Evolutionary conservation across 192 early-diverging fungal species (phyloP).

Genomic region (Backusella westeae): DNA sequence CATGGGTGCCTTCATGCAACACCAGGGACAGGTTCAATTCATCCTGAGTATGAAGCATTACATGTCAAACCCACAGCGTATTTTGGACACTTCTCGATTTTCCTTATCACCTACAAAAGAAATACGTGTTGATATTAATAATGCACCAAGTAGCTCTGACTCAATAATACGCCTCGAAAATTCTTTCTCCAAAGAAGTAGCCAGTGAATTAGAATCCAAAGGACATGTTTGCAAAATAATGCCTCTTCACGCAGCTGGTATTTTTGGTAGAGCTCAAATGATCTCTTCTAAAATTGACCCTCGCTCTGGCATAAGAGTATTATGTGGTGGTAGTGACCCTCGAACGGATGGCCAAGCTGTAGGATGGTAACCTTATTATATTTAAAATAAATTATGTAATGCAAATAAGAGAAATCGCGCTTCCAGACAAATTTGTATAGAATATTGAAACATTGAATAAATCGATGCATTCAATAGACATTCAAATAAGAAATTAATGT

Average conservation of each 20-base stretch:
- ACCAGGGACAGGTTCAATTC: constrained; percentile 80
- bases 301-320: constrained; percentile 40
- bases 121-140: constrained; percentile 15
- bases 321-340: constrained; percentile 52
- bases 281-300: constrained; percentile 44
- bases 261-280: constrained; percentile 79
- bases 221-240: too few species aligned
- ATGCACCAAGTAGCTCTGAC: constrained; percentile 1
- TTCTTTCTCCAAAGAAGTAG: constrained; percentile 40
- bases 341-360: constrained; percentile 55
- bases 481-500: too few species aligned
- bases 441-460: too few species aligned
- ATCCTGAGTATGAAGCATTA: constrained; percentile 63
- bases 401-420: too few species aligned
- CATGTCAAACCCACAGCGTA: constrained; percentile 56
- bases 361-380: constrained; percentile 45
- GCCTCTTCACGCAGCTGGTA: too few species aligned
- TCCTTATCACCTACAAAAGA: constrained; percentile 42
- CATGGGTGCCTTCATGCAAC: constrained; percentile 78
- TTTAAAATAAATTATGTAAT: too few species aligned
- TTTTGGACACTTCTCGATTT: constrained; percentile 67
- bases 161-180: constrained; percentile 58
- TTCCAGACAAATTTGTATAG: too few species aligned
- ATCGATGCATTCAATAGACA: too few species aligned
- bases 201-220: too few species aligned